Evolutionary conservation across 2,329 filamentous ascomycete species (phyloP).

Genomic region (Coleophoma crateriformis): DNA sequence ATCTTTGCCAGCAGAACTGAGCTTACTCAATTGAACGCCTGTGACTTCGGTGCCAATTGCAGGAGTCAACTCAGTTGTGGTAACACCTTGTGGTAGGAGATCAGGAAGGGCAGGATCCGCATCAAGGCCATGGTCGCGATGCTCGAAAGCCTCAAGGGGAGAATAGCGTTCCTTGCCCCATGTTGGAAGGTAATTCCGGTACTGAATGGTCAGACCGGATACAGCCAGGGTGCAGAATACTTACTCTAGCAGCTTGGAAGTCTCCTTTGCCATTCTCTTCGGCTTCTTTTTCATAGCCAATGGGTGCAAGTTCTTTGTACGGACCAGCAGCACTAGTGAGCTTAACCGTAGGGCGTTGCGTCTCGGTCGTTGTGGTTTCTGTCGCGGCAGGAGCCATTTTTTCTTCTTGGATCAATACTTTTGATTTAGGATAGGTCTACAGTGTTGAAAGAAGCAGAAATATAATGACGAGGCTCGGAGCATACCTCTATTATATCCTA

Average conservation of each 20-base stretch:
- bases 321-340: slow-evolving; percentile 17
- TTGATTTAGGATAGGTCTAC: too few species aligned
- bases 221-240: not conserved
- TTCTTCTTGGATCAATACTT: not conserved
- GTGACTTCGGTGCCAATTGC: slow-evolving; percentile 68
- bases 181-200: slow-evolving; percentile 67
- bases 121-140: slow-evolving; percentile 71
- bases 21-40: slow-evolving; percentile 65
- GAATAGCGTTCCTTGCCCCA: slow-evolving; percentile 60
- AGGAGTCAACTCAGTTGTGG: slow-evolving; percentile 60
- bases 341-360: slow-evolving; percentile 8
- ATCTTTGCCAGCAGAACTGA: slow-evolving; percentile 65
- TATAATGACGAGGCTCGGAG: not conserved
- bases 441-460: not conserved
- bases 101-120: slow-evolving; percentile 66
- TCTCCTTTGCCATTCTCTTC: slow-evolving; percentile 23
- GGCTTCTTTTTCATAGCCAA: slow-evolving; percentile 21
- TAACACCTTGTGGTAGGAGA: slow-evolving; percentile 49
- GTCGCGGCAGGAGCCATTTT: slow-evolving; percentile 24
- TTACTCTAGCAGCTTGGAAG: slow-evolving; percentile 21
- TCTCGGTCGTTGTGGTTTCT: slow-evolving; percentile 16
- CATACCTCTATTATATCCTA: not conserved
- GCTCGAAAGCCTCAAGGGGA: slow-evolving; percentile 63
- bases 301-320: slow-evolving; percentile 24
- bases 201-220: slow-evolving; percentile 31